Evolutionary conservation across 805 yeast species (phyloP).

Genomic region (Teunomyces tritomae): DNA sequence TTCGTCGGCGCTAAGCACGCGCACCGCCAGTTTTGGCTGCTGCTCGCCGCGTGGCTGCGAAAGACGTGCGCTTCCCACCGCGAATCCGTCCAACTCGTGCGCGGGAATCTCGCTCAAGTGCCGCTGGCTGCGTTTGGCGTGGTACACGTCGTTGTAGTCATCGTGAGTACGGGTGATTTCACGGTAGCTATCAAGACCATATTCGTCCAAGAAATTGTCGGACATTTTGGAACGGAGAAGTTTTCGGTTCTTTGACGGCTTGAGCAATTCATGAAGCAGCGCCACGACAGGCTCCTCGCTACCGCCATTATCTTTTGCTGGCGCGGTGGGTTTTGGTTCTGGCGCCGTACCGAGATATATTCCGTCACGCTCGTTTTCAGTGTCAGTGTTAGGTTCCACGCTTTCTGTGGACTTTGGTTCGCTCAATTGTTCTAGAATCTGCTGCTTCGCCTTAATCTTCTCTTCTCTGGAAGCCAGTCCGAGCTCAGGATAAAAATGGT

Average conservation of each 20-base stretch:
- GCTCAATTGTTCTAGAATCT: conserved; percentile 25
- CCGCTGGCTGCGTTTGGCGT: conserved; percentile 14
- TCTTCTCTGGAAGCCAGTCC: conserved; percentile 35
- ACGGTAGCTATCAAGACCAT: conserved; percentile 33
- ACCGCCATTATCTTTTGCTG: conserved; percentile 2
- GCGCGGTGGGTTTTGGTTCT: not conserved
- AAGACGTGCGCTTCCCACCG: conserved; percentile 26
- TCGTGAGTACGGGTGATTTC: conserved; percentile 22
- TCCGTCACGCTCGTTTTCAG: conserved; percentile 23
- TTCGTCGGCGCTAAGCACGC: conserved; percentile 27
- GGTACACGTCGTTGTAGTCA: conserved; percentile 27
- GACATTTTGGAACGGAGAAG: conserved; percentile 27
- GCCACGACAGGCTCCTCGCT: conserved; percentile 11
- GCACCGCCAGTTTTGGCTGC: conserved; percentile 6
- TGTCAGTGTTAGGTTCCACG: not conserved
- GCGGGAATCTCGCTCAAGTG: conserved; percentile 23
- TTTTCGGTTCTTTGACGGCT: conserved; percentile 22
- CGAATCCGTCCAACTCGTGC: conserved; percentile 33
- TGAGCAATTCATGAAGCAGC: conserved; percentile 21
- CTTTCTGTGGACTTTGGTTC: conserved; percentile 8
- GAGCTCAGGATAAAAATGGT: conserved; percentile 39
- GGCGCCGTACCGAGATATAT: conserved; percentile 32
- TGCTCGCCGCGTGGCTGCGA: conserved; percentile 4
- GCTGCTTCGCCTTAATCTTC: conserved; percentile 34
- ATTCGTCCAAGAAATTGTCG: conserved; percentile 36